Evolutionary conservation across 2,329 filamentous ascomycete species (phyloP), one percentile per base, ranked within the genome.

Genomic region (Thielaviopsis populi): DNA sequence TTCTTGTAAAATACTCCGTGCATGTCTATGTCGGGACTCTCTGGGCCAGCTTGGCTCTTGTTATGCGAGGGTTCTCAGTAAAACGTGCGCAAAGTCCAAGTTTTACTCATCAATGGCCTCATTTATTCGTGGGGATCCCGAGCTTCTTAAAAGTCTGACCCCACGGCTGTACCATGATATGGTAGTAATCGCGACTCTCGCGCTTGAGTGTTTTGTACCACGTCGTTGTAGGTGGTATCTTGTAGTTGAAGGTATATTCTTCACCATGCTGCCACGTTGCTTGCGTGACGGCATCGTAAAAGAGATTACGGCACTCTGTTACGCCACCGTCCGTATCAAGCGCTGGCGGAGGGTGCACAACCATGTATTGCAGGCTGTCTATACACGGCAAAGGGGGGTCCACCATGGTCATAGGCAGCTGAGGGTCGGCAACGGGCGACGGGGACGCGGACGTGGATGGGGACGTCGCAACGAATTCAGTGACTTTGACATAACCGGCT

Each of bases 261-360:
- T 24, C 17, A 2, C 19, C n/a, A 40, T 24, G 11, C 37, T 62
- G 11, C 24, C 24, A 24, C 13, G 15, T 37, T 6, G 61, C 61
- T 19, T 41, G 17, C 3, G 46, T 54, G 19, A 63, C 58, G 48
- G 58, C 48, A 59, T 46, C 59, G 42, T 48, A 60, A 19, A 63
- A 63, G n/a, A 41, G 8, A 3, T 62, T 62, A 24, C 61, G 61
- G 22, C 30, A 62, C 37, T 56, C 46, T 56, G 48, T 17, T 17
- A 13, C 3, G 13, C 6, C 22, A 8, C 10, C 5, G 13, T 41
- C 7, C 2, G 15, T 10, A 7, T 56, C 50, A 63, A 61, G 30
- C 17, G 61, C 71, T 0, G 79, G 79, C 1, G 80, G 76, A 27
- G 62, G 62, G 7, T 64, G 62, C 30, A 64, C 56, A 64, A 59